Evolutionary conservation across 495 filamentous ascomycete genomes (phyloP).

Genomic region (Staphylotrichum longicolle): DNA sequence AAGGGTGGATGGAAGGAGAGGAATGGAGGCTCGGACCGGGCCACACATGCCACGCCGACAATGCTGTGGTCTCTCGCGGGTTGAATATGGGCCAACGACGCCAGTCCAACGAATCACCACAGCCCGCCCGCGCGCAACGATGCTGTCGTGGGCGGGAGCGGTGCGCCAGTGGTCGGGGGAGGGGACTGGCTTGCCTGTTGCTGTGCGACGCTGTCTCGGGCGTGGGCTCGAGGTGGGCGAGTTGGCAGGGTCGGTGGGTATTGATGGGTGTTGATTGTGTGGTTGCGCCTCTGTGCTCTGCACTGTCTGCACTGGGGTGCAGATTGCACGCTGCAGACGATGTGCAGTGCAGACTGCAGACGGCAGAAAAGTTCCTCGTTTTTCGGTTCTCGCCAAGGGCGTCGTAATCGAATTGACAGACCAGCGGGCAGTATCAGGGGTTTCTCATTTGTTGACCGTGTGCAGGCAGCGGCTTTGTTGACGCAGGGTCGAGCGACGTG

Average conservation of each 20-base stretch:
- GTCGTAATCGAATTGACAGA: conserved; percentile 12
- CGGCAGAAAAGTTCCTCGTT: no score
- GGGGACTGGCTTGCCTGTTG: not conserved
- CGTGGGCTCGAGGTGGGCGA: not conserved
- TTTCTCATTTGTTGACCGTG: conserved; percentile 11
- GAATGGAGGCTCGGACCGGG: conserved; percentile 22
- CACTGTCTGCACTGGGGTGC: no score
- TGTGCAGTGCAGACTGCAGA: no score
- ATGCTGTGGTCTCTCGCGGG: conserved; percentile 18
- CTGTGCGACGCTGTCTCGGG: conserved; percentile 8
- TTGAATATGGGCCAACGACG: conserved; percentile 21
- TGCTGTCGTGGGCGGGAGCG: conserved; percentile 15
- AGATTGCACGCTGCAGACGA: no score
- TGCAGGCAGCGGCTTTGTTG: conserved; percentile 18
- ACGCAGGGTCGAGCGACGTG: conserved; percentile 16
- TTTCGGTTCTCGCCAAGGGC: not conserved
- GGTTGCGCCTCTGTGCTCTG: no score
- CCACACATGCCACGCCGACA: conserved; percentile 34
- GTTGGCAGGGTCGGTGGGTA: no score
- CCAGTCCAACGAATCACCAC: conserved; percentile 30
- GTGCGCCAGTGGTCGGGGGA: not conserved
- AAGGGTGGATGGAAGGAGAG: conserved; percentile 12
- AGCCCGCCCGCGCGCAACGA: conserved; percentile 23
- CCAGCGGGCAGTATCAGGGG: not conserved
- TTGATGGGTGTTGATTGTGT: not conserved